Evolutionary conservation across 2,329 filamentous ascomycete genomes (phyloP).

Genomic region (Orbilia javanica): DNA sequence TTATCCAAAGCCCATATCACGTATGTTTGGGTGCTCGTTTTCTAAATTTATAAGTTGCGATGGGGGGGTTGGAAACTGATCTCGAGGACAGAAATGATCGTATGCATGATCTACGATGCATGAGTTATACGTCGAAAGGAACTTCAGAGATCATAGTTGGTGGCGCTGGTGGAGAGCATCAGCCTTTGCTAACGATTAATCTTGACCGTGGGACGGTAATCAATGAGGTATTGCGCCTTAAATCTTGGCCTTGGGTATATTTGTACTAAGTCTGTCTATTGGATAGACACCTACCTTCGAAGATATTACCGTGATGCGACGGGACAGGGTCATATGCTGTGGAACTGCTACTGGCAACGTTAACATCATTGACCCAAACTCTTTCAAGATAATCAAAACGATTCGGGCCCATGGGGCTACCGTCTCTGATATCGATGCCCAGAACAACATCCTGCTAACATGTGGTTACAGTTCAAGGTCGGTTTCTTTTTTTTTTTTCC

Average conservation of each 20-base stretch:
- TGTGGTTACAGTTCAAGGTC: conserved; percentile 92
- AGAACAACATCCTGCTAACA: conserved; percentile 93
- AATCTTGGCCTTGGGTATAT: background rate
- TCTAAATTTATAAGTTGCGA: too few relatives aligned
- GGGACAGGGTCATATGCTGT: conserved; percentile 88
- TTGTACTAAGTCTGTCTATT: background rate
- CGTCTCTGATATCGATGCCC: conserved; percentile 96
- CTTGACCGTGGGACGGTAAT: conserved; percentile 79
- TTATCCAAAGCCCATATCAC: conserved; percentile 88
- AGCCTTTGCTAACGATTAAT: conserved; percentile 82
- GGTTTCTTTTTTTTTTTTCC: background rate
- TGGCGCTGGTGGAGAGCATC: conserved; percentile 83
- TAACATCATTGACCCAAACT: conserved; percentile 84
- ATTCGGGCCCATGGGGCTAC: conserved; percentile 85
- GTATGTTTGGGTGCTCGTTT: conserved; percentile 66
- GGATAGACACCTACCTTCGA: conserved; percentile 76
- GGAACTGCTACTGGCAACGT: conserved; percentile 85
- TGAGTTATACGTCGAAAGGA: conserved; percentile 92
- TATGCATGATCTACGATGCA: conserved; percentile 89
- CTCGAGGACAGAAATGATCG: conserved; percentile 68
- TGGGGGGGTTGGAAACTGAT: background rate
- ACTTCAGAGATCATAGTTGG: conserved; percentile 83
- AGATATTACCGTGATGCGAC: conserved; percentile 92
- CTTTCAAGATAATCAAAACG: conserved; percentile 81
- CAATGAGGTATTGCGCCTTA: conserved; percentile 70